These are phyloP conservation scores for Astrothelium macrocarpum DNA, from an alignment of 495 filamentous ascomycete genomes.

Conservation along the genomic window DNA sequence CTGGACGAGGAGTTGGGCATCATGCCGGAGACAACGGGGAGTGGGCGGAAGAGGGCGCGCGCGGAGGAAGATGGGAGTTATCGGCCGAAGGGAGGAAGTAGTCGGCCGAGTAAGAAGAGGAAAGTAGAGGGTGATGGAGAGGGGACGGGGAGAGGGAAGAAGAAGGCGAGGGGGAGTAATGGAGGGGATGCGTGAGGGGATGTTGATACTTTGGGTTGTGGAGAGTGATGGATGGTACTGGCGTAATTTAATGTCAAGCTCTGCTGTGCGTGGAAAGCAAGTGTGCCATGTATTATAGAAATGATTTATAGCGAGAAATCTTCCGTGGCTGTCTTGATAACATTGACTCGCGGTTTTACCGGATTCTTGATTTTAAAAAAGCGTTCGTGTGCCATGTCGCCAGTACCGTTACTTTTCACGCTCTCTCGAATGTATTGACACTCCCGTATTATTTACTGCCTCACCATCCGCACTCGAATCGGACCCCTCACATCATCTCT, in stretches of 20 bases:
- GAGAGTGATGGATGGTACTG: neutral
- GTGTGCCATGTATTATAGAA: too few species aligned
- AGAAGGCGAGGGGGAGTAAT: constrained; percentile 14
- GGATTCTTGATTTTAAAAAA: too few species aligned
- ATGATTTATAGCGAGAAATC: too few species aligned
- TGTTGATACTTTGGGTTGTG: neutral
- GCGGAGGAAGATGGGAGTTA: constrained; percentile 61
- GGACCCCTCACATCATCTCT: constrained; percentile 33
- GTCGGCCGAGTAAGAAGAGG: constrained; percentile 55
- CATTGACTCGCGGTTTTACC: too few species aligned
- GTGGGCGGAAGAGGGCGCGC: constrained; percentile 48
- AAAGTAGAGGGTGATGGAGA: constrained; percentile 43
- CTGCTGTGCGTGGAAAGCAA: too few species aligned
- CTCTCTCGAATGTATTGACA: neutral
- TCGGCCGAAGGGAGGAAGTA: constrained; percentile 28
- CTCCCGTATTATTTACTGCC: neutral
- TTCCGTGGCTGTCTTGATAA: too few species aligned
- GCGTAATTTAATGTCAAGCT: too few species aligned
- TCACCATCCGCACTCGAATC: constrained; percentile 29
- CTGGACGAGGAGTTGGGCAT: constrained; percentile 45
- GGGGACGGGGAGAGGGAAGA: constrained; percentile 31
- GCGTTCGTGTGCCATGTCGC: too few species aligned
- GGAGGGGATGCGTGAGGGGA: neutral
- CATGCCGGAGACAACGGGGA: constrained; percentile 34
- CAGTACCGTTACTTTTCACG: neutral